Evolutionary conservation across 2,329 filamentous ascomycete species (phyloP), one percentile per base, ranked within the genome.

Genomic region (Purpureocillium lavendulum): DNA sequence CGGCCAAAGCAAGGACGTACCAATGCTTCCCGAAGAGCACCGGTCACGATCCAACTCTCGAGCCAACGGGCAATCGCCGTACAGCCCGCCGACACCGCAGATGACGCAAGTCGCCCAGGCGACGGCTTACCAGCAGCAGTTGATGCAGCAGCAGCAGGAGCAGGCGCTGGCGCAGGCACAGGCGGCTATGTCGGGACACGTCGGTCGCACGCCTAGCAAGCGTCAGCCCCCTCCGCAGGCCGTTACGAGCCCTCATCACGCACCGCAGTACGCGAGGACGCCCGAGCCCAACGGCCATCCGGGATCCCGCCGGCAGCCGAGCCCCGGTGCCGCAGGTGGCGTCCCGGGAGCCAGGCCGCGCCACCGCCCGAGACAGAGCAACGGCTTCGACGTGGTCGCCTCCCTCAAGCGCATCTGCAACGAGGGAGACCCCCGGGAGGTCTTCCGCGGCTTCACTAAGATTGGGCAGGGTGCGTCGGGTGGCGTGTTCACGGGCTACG

Each of bases 401-500:
- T 81, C 86, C 14, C 72, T 98, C 39, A 87, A 88, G 60, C 79
- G 85, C 26, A 97, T 98, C 47, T 97, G 92, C 60, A 89, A 82
- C 16, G 80, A 87, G 39, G 87, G 85, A 35, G 90, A 98, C 56
- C 92, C 92, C 4, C 86, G 87, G 18, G 81, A 85, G 40, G 82
- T 90, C 47, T 98, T 95, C 64, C 79, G 82, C 41, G 82, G 83
- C 41, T 78, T 97, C 51, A 89, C 80, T 57, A 97, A 97, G 68
- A 97, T 98, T 58, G 92, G 92, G 1, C 92, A 98, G 63, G 92
- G 92, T 60, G 92, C 92, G 30, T 97, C 90, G 8, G 92, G 92
- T 50, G 92, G 92, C 45, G 92, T 98, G 1, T 98, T 81, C 57
- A 95, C 87, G 1, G 92, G 90, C 4, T 87, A 90, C 57, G 87